A percentile compares a stretch with the other conserved stretches of the same genome.
Conservation (phyloP, 1,284 basidiomycete species). For the Pseudozyma pruni region DNA sequence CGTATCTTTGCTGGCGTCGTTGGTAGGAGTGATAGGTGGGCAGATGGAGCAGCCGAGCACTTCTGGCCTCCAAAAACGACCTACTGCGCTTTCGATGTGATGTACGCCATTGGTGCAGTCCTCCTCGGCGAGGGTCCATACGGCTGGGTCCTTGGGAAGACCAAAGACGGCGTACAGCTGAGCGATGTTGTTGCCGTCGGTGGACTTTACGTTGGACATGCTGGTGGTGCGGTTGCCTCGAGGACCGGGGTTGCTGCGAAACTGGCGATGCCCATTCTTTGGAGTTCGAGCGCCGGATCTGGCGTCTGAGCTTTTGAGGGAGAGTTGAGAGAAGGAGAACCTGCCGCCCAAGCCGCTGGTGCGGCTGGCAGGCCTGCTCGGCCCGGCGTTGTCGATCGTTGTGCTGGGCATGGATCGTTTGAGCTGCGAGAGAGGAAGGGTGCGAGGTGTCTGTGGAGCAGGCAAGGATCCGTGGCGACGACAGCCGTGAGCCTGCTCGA, state of each 20-base stretch:
- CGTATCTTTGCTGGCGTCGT: constrained; percentile 18
- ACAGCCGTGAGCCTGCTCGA: background rate
- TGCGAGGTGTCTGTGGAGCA: background rate
- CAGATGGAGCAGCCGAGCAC: constrained; percentile 71
- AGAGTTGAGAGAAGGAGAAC: constrained; percentile 49
- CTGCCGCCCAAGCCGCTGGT: constrained; percentile 24
- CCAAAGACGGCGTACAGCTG: constrained; percentile 71
- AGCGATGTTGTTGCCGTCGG: constrained; percentile 68
- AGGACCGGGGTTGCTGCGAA: constrained; percentile 23
- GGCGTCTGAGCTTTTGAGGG: constrained; percentile 29
- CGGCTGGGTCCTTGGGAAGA: constrained; percentile 69
- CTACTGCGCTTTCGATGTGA: constrained; percentile 86
- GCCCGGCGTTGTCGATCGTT: constrained; percentile 18
- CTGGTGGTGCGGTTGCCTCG: constrained; percentile 19
- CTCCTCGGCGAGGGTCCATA: constrained; percentile 90
- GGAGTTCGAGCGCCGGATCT: constrained; percentile 27
- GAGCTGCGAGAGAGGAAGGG: background rate
- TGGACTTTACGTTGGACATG: constrained; percentile 26
- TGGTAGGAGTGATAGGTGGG: constrained; percentile 69
- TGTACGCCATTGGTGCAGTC: constrained; percentile 85
- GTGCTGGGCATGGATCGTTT: constrained; percentile 6
- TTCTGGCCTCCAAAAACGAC: constrained; percentile 92
- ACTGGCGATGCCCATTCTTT: constrained; percentile 17
- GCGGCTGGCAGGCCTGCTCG: constrained; percentile 30
- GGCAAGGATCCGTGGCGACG: no score